Percentiles rank a stretch among this genome's conserved stretches.
These are phyloP conservation scores for Paraurostyla sp. DNA, from an alignment of 73 alveolate species.

Conservation along the genomic window DNA sequence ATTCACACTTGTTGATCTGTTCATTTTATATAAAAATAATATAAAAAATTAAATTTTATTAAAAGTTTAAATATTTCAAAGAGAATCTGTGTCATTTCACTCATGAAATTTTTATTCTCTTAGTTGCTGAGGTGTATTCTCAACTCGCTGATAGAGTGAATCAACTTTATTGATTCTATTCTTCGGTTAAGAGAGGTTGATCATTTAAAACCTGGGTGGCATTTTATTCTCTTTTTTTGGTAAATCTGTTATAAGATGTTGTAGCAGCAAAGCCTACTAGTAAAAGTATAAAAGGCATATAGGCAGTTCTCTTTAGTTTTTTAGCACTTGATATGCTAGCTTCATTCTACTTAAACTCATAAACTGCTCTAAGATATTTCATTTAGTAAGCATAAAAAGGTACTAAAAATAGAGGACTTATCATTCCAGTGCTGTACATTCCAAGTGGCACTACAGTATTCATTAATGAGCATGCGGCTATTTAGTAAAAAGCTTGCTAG, in stretches of 20 bases:
- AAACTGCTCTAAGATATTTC: conserved; percentile 32
- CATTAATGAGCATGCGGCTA: conserved; percentile 11
- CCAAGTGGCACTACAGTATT: conserved; percentile 54
- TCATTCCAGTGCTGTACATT: conserved; percentile 65
- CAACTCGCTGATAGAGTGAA: neutral
- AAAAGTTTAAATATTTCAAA: neutral
- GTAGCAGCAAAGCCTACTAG: conserved; percentile 59
- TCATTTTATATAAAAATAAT: neutral
- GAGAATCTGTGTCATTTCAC: neutral
- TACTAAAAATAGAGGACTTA: conserved; percentile 46
- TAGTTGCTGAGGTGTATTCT: too few relatives aligned
- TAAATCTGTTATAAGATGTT: conserved; percentile 50
- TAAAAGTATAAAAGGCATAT: conserved; percentile 64
- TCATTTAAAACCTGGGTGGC: too few relatives aligned
- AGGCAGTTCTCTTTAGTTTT: conserved; percentile 57
- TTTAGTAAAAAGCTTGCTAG: conserved; percentile 39
- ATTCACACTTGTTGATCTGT: neutral
- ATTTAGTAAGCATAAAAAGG: conserved; percentile 46
- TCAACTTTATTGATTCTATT: too few relatives aligned
- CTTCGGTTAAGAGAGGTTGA: too few relatives aligned
- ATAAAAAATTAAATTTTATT: neutral
- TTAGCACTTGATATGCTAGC: conserved; percentile 63
- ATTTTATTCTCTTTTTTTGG: neutral
- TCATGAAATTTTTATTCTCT: too few relatives aligned
- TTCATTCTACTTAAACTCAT: conserved; percentile 19